Evolutionary conservation across 179 eudicot species (phyloP), one percentile per base, ranked within the genome.

Genomic region (Silene coronaria): DNA sequence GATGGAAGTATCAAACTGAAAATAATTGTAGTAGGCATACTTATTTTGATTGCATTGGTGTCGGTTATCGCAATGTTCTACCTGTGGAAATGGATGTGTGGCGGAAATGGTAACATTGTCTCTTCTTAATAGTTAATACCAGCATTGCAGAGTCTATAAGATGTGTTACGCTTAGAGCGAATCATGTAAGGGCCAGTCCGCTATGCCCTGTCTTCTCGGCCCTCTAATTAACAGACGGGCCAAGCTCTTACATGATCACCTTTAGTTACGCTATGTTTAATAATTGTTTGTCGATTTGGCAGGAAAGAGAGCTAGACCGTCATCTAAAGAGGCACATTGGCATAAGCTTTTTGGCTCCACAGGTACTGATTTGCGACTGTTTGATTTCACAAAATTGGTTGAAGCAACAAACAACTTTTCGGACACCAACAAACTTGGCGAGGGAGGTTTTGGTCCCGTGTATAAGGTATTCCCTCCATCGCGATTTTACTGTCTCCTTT

Each of bases 401-500:
- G 30, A 19, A 51, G 84, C 81, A 69, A 77, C 81, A 53, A 26
- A 77, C 45, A 22, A 28, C 67, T 77, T 81, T 27, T 59, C 78
- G 8, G 53, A 30, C 42, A 38, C 30, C 46, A 77, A 81, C 67
- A 68, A 58, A 75, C 81, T 81, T 13, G 78, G 81, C 14, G 22
- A n/a, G 36, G 81, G 84, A 11, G 78, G 84, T 67, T 81, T 81
- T 51, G 84, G 86, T 45, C 73, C 57, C 45, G 86, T 84, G 63
- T 81, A 71, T 53, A 75, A 79, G 86, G 86, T 81, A 73, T 14
- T 7, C 46, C n/a, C 16, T 19, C 22, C 59, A 57, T 55, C 23
- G 65, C 12, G 6, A 8, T 3, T 19, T 14, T 23, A 10, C 27
- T 10, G 30, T 24, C 30, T 24, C 17, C 27, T 60, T 62, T 16